These are phyloP conservation scores for Exidia glandulosa DNA, from an alignment of 768 basidiomycete species.

Conservation along the genomic window DNA sequence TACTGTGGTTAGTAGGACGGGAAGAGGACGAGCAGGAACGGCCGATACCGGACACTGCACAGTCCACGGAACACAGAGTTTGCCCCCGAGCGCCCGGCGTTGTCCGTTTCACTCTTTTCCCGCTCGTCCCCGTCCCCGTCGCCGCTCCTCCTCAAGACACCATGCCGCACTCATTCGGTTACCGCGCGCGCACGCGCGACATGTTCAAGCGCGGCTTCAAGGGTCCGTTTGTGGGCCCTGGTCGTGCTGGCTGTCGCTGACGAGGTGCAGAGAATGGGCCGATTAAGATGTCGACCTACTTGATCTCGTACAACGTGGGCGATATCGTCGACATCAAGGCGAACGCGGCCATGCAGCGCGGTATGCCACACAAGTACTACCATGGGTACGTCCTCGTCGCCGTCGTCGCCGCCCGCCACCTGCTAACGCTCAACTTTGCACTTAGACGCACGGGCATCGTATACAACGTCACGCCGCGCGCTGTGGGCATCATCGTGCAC, in stretches of 20 bases:
- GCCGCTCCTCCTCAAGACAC: conserved; percentile 40
- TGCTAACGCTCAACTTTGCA: background rate
- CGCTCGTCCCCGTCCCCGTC: conserved; percentile 1
- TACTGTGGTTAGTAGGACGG: too few relatives aligned
- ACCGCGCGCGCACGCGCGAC: conserved; percentile 99
- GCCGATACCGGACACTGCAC: background rate
- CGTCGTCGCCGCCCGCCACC: background rate
- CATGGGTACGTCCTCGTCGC: conserved; percentile 58
- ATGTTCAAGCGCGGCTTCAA: conserved; percentile 99
- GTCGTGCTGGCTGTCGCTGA: conserved; percentile 4
- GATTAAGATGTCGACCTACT: conserved; percentile 84
- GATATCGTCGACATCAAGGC: conserved; percentile 99
- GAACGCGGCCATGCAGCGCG: conserved; percentile 98
- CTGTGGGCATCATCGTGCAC: conserved; percentile 95
- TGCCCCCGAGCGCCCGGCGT: background rate
- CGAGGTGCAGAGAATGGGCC: conserved; percentile 65
- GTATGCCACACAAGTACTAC: conserved; percentile 99
- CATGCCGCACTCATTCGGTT: conserved; percentile 99
- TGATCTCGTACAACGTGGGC: conserved; percentile 87
- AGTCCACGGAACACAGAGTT: conserved; percentile 2
- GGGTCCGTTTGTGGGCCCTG: conserved; percentile 39
- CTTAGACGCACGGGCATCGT: conserved; percentile 91
- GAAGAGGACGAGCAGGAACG: conserved; percentile 1
- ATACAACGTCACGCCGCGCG: conserved; percentile 93
- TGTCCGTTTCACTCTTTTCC: background rate